phyloP scores from a whole-genome alignment of 1,284 basidiomycete species.

The Golubevia sp. region DNA sequence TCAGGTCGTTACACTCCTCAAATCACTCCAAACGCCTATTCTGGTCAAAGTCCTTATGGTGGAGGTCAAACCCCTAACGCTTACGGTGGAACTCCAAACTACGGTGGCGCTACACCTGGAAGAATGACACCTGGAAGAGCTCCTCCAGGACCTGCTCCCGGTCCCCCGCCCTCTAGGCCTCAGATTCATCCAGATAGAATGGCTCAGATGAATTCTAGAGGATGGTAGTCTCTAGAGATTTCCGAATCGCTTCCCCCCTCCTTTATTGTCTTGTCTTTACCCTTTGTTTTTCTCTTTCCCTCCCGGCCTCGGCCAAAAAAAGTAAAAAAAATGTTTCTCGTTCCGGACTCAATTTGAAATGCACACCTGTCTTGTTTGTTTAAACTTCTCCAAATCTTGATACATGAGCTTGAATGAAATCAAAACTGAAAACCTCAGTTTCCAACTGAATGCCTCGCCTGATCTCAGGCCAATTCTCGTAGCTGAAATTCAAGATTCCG shows the following conservation, averaged over 20 bases:
- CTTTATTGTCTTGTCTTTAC: not conserved
- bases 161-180: slow-evolving; percentile 11
- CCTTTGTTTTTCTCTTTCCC: no score
- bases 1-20: not conserved
- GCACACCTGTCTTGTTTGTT: no score
- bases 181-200: slow-evolving; percentile 43
- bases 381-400: no score
- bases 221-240: not conserved
- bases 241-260: not conserved
- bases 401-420: no score
- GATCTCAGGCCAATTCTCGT: no score
- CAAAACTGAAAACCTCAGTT: no score
- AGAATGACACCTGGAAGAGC: slow-evolving; percentile 20
- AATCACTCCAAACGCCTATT: not conserved
- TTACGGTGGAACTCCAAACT: slow-evolving; percentile 8
- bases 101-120: slow-evolving; percentile 11
- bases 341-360: no score
- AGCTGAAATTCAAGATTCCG: no score
- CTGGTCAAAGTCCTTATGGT: not conserved
- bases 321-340: no score
- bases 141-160: slow-evolving; percentile 19
- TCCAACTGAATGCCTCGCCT: no score
- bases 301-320: no score
- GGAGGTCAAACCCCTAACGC: not conserved
- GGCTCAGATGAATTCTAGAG: slow-evolving; percentile 26